Base-by-base conservation (phyloP, 108 stramenopile species). In the Nitzschia inconspicua region DNA sequence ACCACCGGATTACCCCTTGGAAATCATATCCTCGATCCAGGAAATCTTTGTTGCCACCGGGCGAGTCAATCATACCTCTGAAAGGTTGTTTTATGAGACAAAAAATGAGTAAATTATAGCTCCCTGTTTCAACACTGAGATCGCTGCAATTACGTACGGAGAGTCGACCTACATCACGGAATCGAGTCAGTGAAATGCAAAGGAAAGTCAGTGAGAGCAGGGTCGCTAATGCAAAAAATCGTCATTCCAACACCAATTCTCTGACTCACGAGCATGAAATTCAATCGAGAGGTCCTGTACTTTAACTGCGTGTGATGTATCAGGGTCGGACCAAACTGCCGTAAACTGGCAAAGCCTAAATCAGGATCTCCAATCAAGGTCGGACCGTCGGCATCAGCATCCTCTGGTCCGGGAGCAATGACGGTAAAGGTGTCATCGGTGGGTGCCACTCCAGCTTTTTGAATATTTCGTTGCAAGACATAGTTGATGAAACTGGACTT, bases 11-110 rank as follows among this genome's bases (percentile, higher is more conserved):
- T 25, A 71, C 70, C 0, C 62, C 56, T 16, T 46, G 59, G 64
- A 99, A 99, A 64, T 99, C 95, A 68, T 99, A 99, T 31, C 99
- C 99, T 2, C 99, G 82, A 75, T 97, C 97, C 86, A 91, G 86
- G 0, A 59, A 54, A 13, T 65, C 55, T 3, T 57, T 23, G 34
- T 46, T 53, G 47, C 55, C 78, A 20, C 58, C 80, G 7, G 87
- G 88, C 25, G 79, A 61, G 56, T 89, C 97, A 71, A 99, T 99
- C 98, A 99, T 99, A n/a, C 99, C 99, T 1, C 97, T 97, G 25
- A 81, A 83, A 79, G 97, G n/a, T n/a, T n/a, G n/a, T n/a, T n/a
- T n/a, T n/a, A n/a, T n/a, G n/a, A n/a, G n/a, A n/a, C n/a, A n/a
- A 97, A 23, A 96, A 75, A 68, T 97, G 72, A 85, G 95, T 94